Base-by-base conservation (phyloP, 2,329 filamentous ascomycete genomes). In the Fusarium coicis region DNA sequence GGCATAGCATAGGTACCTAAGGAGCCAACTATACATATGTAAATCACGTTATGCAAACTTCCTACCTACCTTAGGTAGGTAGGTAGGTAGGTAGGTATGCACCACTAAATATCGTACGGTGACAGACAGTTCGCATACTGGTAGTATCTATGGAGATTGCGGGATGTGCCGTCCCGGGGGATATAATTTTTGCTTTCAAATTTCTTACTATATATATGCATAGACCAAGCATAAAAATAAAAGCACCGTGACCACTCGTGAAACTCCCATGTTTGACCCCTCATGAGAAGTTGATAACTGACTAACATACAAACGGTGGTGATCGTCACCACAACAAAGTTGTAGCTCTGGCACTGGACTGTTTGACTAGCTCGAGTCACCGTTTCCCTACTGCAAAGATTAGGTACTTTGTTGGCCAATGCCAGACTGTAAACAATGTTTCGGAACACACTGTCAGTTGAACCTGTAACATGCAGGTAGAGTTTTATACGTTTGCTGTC, bases 341-440 rank as follows among this genome's bases (percentile, higher is more conserved):
- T n/a, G 32, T 26, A 59, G 32, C n/a, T 50, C 63, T 23, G 43
- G 30, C 49, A n/a, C 19, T 55, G 19, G 11, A 26, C 21, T 66
- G 44, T 60, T 66, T 66, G 52, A 47, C 46, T 28, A 65, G n/a
- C 30, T 57, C 34, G 23, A 53, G 26, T 30, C 23, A 50, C 23
- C 26, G 61, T 66, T 66, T 66, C 50, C 37, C 26, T 39, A 55
- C 21, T 49, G 34, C 16, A 63, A 37, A 43, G 39, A 46, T 26
- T 26, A 26, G 26, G 26, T 9, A 6, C 32, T 28, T 26, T 28
- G 19, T n/a, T 53, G 57, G 23, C 36, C 66, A 63, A 49, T 55
- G 64, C 56, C 42, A 15, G 52, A 53, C 40, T 60, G 34, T 15
- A 55, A 63, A 56, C 26, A 28, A 57, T 64, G 65, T 58, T 58